Base-by-base conservation (phyloP, 768 basidiomycete species). In the Naganishia antarctica region DNA sequence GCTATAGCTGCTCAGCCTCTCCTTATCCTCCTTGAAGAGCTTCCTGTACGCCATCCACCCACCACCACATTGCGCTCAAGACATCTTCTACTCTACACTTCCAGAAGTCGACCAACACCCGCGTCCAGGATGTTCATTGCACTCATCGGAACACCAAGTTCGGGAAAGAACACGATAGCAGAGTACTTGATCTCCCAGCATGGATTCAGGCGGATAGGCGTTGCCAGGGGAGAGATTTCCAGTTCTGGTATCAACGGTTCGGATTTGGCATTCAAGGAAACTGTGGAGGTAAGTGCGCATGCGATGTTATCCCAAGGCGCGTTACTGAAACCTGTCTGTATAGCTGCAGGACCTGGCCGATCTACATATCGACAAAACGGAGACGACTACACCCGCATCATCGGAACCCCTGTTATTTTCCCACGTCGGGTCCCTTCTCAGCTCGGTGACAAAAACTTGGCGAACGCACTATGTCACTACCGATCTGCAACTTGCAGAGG, bases 401-500 rank as follows among this genome's bases (percentile, higher is more conserved):
- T 21, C 53, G 9, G 28, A 57, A 40, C 37, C 34, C 5, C 53
- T 57, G 13, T 29, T 45, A 29, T 51, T 63, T 45, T 32, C 50
- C 23, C 25, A 31, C 41, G 41, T 44, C 2, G 23, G 29, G 77
- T 13, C 82, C 8, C 77, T 97, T 46, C 81, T 98, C 47, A 81
- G 84, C 67, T 82, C 87, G 73, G 86, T 87, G 18, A 98, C 96
- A 0, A 81, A 80, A 66, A 82, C 88, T 68, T 99, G 94, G 94
- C 82, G 81, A 46, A 75, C 80, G 7, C 80, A 89, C 71, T 91
- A 87, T 70, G 91, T 97, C 31, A 94, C 92, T 0, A 78, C 73
- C 3, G 87, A 90, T 73, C 76, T 93, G 23, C 73, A 74, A 44
- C 84, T 83, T 1, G 78, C 79, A 29, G 78, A 81, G 3, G 77